Conservation (phyloP, 2,329 filamentous ascomycete species). For the Dactylellina drechsleri region DNA sequence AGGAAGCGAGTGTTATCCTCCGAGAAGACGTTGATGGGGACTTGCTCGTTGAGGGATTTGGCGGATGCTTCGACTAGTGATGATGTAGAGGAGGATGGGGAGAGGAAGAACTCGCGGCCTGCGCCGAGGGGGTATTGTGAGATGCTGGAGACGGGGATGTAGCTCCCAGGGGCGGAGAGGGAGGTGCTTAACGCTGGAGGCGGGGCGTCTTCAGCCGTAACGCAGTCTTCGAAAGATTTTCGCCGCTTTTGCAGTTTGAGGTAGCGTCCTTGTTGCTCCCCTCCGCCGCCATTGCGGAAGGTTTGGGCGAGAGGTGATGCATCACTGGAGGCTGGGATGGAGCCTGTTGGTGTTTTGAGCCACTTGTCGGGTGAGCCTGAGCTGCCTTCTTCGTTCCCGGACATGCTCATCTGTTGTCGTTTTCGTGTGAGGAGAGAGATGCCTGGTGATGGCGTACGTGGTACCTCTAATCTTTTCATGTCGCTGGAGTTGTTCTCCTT, state of each 20-base stretch:
- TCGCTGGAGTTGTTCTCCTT: constrained; percentile 43
- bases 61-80: constrained; percentile 57
- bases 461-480: constrained; percentile 45
- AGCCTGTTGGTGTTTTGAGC: constrained; percentile 57
- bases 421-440: constrained; percentile 55
- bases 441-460: constrained; percentile 50
- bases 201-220: constrained; percentile 57
- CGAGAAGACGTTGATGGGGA: constrained; percentile 55
- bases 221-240: constrained; percentile 58
- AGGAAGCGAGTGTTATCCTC: constrained; percentile 57
- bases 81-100: constrained; percentile 57
- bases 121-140: constrained; percentile 50
- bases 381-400: constrained; percentile 51
- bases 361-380: constrained; percentile 56
- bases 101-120: constrained; percentile 56
- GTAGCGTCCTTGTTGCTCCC: constrained; percentile 32
- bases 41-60: constrained; percentile 56
- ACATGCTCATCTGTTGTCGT: constrained; percentile 54
- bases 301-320: constrained; percentile 36
- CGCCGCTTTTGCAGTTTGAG: constrained; percentile 55
- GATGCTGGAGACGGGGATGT: constrained; percentile 53
- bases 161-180: constrained; percentile 44
- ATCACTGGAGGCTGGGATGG: constrained; percentile 52
- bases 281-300: constrained; percentile 29
- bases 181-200: constrained; percentile 53